These are phyloP conservation scores for Chlorociboria aeruginascens DNA, from an alignment of 495 filamentous ascomycete species.

Conservation along the genomic window DNA sequence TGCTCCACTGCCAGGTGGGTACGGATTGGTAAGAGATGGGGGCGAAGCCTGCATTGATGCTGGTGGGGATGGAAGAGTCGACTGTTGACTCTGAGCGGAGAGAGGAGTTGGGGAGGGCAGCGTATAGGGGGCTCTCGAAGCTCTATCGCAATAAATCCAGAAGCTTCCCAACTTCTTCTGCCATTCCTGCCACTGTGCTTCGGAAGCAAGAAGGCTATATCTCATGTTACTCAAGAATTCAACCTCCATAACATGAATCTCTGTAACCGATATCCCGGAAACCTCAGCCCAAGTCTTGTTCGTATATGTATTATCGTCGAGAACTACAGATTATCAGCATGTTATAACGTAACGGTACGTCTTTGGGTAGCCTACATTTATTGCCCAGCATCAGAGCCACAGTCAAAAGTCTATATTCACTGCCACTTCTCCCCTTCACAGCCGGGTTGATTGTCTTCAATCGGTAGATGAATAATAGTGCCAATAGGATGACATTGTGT, in stretches of 20 bases:
- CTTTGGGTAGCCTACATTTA: slow-evolving; percentile 56
- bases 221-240: slow-evolving; percentile 98
- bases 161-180: slow-evolving; percentile 69
- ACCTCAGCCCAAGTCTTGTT: slow-evolving; percentile 99
- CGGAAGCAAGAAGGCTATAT: slow-evolving; percentile 78
- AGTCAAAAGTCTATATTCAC: slow-evolving; percentile 89
- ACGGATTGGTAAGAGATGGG: slow-evolving; percentile 16
- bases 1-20: slow-evolving; percentile 13
- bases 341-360: background rate
- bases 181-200: slow-evolving; percentile 79
- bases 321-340: slow-evolving; percentile 36
- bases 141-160: slow-evolving; percentile 64
- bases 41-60: slow-evolving; percentile 23
- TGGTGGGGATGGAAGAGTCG: slow-evolving; percentile 20
- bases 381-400: slow-evolving; percentile 98
- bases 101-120: slow-evolving; percentile 32
- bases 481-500: slow-evolving; percentile 87
- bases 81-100: slow-evolving; percentile 21
- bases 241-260: slow-evolving; percentile 99
- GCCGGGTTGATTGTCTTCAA: slow-evolving; percentile 79
- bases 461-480: slow-evolving; percentile 85
- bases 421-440: slow-evolving; percentile 83
- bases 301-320: slow-evolving; percentile 98
- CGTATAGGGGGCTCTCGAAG: slow-evolving; percentile 20
- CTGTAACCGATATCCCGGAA: slow-evolving; percentile 82